Percentiles rank a stretch among this genome's conserved stretches.
phyloP scores from a whole-genome alignment of 2,329 filamentous ascomycete species.

The Trichoderma sp. region DNA sequence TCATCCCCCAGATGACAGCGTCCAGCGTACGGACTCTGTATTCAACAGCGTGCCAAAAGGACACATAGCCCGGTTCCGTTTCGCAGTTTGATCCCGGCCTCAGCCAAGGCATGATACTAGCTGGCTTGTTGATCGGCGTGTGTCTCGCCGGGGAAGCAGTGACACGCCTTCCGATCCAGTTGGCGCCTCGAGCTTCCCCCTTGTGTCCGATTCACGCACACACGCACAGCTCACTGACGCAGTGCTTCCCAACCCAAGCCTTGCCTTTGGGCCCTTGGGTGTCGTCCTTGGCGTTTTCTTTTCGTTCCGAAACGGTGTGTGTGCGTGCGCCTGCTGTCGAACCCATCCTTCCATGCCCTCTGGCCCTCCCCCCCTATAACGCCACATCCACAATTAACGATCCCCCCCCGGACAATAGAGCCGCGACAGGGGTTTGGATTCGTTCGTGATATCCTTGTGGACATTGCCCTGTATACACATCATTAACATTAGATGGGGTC shows the following conservation, averaged over 20 bases:
- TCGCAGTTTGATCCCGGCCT: neutral
- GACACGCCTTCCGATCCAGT: conserved; percentile 24
- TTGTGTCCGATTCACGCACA: conserved; percentile 5
- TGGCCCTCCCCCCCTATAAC: conserved; percentile 4
- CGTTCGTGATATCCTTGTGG: conserved; percentile 1
- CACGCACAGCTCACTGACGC: neutral
- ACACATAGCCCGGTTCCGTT: neutral
- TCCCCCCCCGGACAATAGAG: conserved; percentile 16
- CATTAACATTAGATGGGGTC: conserved; percentile 8
- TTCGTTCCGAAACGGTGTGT: conserved; percentile 5
- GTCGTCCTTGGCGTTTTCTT: neutral
- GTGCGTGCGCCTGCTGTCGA: neutral
- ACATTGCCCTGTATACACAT: conserved; percentile 13
- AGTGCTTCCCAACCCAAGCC: conserved; percentile 20
- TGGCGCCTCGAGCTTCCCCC: neutral
- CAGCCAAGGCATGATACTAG: conserved; percentile 7
- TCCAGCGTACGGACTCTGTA: neutral
- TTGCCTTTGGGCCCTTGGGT: neutral
- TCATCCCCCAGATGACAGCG: neutral
- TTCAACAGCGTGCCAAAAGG: neutral
- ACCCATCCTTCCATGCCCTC: neutral
- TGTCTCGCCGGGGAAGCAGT: conserved; percentile 23
- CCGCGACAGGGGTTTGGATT: conserved; percentile 17
- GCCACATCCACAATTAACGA: conserved; percentile 6
- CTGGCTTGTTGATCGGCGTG: conserved; percentile 23